These are phyloP conservation scores for Cyberlindnera subsufficiens DNA, from an alignment of 805 yeast species.

Conservation along the genomic window DNA sequence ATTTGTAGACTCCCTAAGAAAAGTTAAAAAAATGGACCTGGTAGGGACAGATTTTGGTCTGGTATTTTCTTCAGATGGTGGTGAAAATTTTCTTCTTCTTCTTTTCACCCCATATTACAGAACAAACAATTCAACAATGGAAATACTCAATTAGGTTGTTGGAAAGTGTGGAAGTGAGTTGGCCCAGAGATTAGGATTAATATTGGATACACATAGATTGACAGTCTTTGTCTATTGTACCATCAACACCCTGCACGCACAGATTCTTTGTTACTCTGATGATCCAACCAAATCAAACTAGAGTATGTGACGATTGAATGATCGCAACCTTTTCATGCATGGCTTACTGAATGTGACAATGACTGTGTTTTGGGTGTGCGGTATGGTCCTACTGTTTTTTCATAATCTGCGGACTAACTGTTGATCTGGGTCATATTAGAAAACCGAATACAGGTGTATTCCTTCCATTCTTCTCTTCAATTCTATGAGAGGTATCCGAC, in stretches of 20 bases:
- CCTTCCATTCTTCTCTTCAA: conserved; percentile 11
- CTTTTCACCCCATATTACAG: background rate
- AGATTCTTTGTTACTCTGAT: conserved; percentile 11
- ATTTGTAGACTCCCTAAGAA: no score
- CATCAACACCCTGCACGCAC: no score
- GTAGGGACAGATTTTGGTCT: no score
- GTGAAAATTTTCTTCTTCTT: no score
- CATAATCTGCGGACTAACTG: no score
- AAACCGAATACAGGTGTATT: conserved; percentile 16
- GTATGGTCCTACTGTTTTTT: no score
- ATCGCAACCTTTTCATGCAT: conserved; percentile 31
- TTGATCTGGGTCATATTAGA: background rate
- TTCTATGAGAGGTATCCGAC: background rate
- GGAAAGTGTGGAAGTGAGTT: conserved; percentile 2
- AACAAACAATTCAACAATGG: background rate
- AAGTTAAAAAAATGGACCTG: no score
- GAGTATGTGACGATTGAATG: conserved; percentile 58
- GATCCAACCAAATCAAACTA: conserved; percentile 46
- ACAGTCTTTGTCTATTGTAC: background rate
- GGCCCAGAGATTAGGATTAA: background rate
- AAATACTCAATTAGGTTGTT: background rate
- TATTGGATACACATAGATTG: background rate
- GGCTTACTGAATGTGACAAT: conserved; percentile 7
- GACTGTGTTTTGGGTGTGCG: background rate
- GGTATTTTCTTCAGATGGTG: no score